Conservation (phyloP, 495 filamentous ascomycete species). For the Corynascus novoguineensis region DNA sequence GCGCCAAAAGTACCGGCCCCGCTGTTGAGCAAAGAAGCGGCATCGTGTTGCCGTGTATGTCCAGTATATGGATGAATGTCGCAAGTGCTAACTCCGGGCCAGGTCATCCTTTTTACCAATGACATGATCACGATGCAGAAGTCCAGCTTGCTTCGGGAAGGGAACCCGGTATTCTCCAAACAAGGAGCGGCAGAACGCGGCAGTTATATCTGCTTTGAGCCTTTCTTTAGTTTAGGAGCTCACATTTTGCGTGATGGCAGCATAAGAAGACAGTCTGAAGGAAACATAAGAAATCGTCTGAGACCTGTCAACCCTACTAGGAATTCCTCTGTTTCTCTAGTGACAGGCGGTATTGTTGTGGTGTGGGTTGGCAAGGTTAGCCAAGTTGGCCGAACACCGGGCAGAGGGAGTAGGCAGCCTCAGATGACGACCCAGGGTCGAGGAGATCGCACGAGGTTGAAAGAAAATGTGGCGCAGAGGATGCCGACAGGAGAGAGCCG, state of each 20-base stretch:
- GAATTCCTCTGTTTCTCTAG: constrained; percentile 12
- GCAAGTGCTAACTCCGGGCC: neutral
- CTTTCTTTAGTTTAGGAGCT: constrained; percentile 32
- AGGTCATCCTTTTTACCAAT: neutral
- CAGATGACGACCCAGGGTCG: neutral
- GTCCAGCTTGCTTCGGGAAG: constrained; percentile 34
- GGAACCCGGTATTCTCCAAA: constrained; percentile 24
- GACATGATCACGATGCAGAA: constrained; percentile 12
- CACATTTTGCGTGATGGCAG: constrained; percentile 30
- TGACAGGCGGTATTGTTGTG: constrained; percentile 8
- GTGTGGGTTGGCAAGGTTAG: neutral
- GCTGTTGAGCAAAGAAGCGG: constrained; percentile 2
- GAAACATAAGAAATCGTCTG: constrained; percentile 26
- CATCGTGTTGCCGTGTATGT: neutral
- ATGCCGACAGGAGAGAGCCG: constrained; percentile 22
- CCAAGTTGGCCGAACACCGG: neutral
- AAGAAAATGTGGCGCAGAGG: constrained; percentile 33
- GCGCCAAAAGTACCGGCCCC: neutral
- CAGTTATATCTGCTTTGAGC: constrained; percentile 34
- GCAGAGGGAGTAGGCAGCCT: neutral
- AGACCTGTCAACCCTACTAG: constrained; percentile 7
- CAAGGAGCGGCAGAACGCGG: constrained; percentile 33
- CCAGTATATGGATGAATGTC: neutral
- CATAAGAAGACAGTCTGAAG: constrained; percentile 30
- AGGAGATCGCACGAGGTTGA: constrained; percentile 21